phyloP scores from a whole-genome alignment of 2,329 filamentous ascomycete genomes.

The Microdochium nivale region DNA sequence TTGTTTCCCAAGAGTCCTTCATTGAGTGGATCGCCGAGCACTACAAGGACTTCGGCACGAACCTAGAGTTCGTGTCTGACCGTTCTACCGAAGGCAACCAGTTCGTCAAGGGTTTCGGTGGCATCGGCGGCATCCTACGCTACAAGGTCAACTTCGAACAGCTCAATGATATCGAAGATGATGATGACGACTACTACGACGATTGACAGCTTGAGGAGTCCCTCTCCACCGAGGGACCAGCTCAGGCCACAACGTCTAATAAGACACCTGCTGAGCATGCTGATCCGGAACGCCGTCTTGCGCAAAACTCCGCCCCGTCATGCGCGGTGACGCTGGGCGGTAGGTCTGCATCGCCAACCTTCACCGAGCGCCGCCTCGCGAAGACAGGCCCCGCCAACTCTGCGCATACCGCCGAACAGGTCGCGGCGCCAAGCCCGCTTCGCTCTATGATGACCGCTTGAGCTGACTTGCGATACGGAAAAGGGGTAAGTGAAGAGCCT shows the following conservation, averaged over 20 bases:
- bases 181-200: slow-evolving; percentile 89
- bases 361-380: slow-evolving; percentile 36
- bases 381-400: slow-evolving; percentile 35
- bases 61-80: slow-evolving; percentile 94
- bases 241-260: slow-evolving; percentile 47
- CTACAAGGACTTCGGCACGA: slow-evolving; percentile 95
- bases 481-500: slow-evolving; percentile 14
- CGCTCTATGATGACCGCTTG: slow-evolving; percentile 59
- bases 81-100: slow-evolving; percentile 97
- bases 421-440: slow-evolving; percentile 58
- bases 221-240: slow-evolving; percentile 86
- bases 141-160: slow-evolving; percentile 99
- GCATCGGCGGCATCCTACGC: slow-evolving; percentile 91
- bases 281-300: slow-evolving; percentile 27
- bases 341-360: slow-evolving; percentile 20
- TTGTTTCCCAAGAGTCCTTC: slow-evolving; percentile 80
- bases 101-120: slow-evolving; percentile 99
- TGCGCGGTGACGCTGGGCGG: slow-evolving; percentile 5
- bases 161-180: slow-evolving; percentile 81
- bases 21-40: slow-evolving; percentile 99
- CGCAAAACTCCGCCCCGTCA: slow-evolving; percentile 28
- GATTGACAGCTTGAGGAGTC: slow-evolving; percentile 44
- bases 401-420: slow-evolving; percentile 35
- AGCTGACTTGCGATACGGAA: slow-evolving; percentile 25
- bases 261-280: slow-evolving; percentile 29